phyloP scores from a whole-genome alignment of 2,329 filamentous ascomycete species.

The Colletotrichum tropicale region DNA sequence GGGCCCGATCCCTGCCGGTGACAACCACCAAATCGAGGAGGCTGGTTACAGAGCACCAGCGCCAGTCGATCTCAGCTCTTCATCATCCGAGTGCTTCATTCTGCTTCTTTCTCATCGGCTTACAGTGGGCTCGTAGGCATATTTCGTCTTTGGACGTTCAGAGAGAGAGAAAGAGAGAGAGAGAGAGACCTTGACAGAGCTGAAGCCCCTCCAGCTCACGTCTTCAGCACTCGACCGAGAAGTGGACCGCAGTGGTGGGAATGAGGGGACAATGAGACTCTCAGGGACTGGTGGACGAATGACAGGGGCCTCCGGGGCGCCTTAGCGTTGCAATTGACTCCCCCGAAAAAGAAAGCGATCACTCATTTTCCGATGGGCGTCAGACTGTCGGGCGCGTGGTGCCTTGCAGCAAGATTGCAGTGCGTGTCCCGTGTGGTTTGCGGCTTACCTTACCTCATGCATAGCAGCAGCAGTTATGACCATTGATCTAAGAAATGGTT shows the following conservation, averaged over 20 bases:
- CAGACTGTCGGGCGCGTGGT: background rate
- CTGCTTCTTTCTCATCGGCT: background rate
- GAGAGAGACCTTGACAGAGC: background rate
- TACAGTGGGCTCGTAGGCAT: background rate
- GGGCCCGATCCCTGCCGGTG: background rate
- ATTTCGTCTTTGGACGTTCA: background rate
- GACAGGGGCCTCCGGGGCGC: background rate
- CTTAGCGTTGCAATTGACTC: slow-evolving; percentile 5
- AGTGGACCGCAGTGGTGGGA: background rate
- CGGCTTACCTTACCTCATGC: background rate
- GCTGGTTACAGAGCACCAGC: background rate
- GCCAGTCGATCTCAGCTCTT: background rate
- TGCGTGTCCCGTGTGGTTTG: background rate
- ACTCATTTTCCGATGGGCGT: background rate
- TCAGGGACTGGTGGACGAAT: slow-evolving; percentile 5
- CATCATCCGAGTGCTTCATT: background rate
- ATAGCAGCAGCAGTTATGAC: background rate
- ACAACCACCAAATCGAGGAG: background rate
- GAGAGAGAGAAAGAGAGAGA: background rate
- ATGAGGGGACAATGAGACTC: slow-evolving; percentile 13
- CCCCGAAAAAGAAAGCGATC: background rate
- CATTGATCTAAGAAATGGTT: background rate
- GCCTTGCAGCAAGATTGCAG: slow-evolving; percentile 11
- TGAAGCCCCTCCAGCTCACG: background rate
- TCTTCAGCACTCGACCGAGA: background rate